phyloP scores from a whole-genome alignment of 31 red algal genomes.

The Porphyra umbilicalis region DNA sequence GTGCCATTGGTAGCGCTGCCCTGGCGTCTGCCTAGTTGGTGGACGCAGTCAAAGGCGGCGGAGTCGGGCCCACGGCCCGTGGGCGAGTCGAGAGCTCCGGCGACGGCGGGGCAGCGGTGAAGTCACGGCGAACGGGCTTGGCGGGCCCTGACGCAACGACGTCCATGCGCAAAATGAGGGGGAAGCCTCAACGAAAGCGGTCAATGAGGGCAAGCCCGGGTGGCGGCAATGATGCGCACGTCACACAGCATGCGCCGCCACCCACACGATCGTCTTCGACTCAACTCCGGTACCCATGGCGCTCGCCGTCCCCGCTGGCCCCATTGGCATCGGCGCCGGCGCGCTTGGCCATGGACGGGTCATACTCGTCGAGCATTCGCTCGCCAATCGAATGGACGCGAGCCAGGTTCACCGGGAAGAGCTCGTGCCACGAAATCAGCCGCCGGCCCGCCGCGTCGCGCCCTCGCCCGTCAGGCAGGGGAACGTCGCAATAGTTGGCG shows the following conservation, averaged over 20 bases:
- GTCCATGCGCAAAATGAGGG: neutral
- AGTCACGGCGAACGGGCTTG: neutral
- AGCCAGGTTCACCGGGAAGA: constrained; percentile 45
- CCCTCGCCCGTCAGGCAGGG: constrained; percentile 38
- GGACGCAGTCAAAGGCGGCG: too few relatives aligned
- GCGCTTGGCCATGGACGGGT: neutral
- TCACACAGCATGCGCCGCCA: too few relatives aligned
- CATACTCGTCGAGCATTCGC: constrained; percentile 1
- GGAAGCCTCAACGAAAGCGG: neutral
- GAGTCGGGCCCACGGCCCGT: too few relatives aligned
- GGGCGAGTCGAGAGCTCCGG: too few relatives aligned
- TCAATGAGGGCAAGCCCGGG: too few relatives aligned
- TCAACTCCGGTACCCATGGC: neutral
- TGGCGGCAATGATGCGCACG: too few relatives aligned
- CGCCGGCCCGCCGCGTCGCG: constrained; percentile 37
- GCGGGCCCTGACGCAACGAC: neutral
- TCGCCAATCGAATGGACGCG: constrained; percentile 38
- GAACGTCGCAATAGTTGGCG: constrained; percentile 22
- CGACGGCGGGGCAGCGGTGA: neutral
- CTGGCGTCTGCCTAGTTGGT: too few relatives aligned
- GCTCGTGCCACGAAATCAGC: constrained; percentile 52
- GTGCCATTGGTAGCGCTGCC: too few relatives aligned
- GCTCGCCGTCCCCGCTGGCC: neutral
- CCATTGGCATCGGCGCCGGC: neutral
- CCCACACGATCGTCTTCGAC: neutral